Percentiles rank a stretch among this genome's conserved stretches.
Evolutionary conservation across 257 asterid genomes (phyloP).

Genomic region (Nyctanthes arbortristis): DNA sequence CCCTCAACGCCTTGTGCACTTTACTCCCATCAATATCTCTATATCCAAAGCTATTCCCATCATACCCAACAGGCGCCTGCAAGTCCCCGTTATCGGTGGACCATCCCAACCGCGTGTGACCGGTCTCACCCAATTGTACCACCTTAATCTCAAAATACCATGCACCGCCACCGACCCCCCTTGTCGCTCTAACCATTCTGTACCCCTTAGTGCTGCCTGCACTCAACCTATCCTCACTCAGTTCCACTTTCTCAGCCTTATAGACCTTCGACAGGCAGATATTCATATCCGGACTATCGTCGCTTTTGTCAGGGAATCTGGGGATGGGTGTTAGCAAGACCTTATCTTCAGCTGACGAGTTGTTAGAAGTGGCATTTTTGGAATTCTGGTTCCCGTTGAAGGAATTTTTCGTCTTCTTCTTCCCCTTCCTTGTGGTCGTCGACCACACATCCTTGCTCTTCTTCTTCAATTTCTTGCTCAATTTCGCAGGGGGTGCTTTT

Average conservation of each 20-base stretch:
- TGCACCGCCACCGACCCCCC: slow-evolving; percentile 86
- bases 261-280: slow-evolving; percentile 83
- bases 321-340: slow-evolving; percentile 73
- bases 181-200: slow-evolving; percentile 93
- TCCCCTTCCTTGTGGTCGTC: slow-evolving; percentile 70
- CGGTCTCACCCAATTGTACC: slow-evolving; percentile 82
- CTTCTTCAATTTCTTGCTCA: slow-evolving; percentile 76
- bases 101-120: slow-evolving; percentile 96
- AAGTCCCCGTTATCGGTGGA: slow-evolving; percentile 92
- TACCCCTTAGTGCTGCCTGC: slow-evolving; percentile 97
- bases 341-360: slow-evolving; percentile 51
- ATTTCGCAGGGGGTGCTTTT: slow-evolving; percentile 21
- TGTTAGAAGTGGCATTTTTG: slow-evolving; percentile 35
- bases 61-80: slow-evolving; percentile 98
- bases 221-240: slow-evolving; percentile 82
- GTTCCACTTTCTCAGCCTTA: slow-evolving; percentile 93
- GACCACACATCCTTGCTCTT: slow-evolving; percentile 81
- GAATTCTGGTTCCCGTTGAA: slow-evolving; percentile 37
- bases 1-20: slow-evolving; percentile 94
- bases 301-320: slow-evolving; percentile 80
- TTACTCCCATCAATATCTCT: slow-evolving; percentile 93
- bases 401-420: slow-evolving; percentile 70
- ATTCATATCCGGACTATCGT: slow-evolving; percentile 57
- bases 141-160: slow-evolving; percentile 95
- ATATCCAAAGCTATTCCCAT: slow-evolving; percentile 86